Evolutionary conservation across 306 rosid species (phyloP), one percentile per base, ranked within the genome.

Genomic region (Canavalia gladiata): DNA sequence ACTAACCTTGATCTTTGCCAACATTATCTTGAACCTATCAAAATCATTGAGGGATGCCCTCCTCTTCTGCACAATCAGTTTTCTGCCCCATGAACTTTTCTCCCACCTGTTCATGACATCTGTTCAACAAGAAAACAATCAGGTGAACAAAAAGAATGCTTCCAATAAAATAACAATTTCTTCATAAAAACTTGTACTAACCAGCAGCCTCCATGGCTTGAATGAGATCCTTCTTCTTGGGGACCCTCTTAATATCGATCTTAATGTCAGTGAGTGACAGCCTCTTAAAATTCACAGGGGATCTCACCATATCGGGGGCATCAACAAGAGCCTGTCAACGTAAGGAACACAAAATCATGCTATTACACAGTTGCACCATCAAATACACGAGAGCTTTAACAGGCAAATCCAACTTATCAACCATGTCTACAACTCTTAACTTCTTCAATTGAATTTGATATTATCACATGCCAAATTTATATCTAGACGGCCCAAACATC

Each of bases 71-170:
- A 93, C 97, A 83, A 93, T 90, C 39, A 93, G 72, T 74, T 93
- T 93, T 58, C 97, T 86, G n/a, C 97, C 97, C 97, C 98, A 94
- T 0, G 98, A 92, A 84, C 97, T 90, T 7, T 75, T 87, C 83
- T 92, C 97, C 98, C 98, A 94, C 89, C 88, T 94, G 89, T 90
- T 90, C 85, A 90, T 89, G 5, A 94, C 95, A 87, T 90, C 97
- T 93, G 81, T 18, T 54, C 1, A 5, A 11, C 58, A 29, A 68
- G 1, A 67, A 50, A 35, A 31, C 75, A 12, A 50, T 66, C 47
- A 11, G 5, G 66, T 65, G 3, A 56, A 0, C 50, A 42, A 43
- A 52, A 43, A 49, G 3, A 7, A 45, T 68, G 39, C 2, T 31
- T 2, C 5, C 0, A 8, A 33, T 10, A 18, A 6, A 2, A 12